Evolutionary conservation across 2,329 filamentous ascomycete genomes (phyloP), one percentile per base, ranked within the genome.

Genomic region (Venturia aucupariae): DNA sequence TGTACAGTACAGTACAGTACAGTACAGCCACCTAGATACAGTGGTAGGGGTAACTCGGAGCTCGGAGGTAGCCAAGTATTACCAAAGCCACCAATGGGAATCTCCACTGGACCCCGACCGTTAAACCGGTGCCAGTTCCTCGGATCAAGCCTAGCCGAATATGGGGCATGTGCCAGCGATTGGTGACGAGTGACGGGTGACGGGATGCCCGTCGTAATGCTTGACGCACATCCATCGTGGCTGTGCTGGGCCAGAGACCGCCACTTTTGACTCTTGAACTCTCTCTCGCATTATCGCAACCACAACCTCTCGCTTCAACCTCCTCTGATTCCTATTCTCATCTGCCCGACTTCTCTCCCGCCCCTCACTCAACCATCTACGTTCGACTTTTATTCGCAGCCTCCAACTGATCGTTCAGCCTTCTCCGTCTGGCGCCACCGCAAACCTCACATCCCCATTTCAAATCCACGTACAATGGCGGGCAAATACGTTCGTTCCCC

Each of bases 401-500:
- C 19, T 35, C 30, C 27, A 57, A 1, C 27, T 27, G 48, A 22
- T 54, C 51, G 35, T 30, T 35, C 51, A 57, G 51, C 51, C 51
- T 57, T 57, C 51, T 13, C 30, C 27, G 35, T n/a, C 30, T 17
- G 30, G 30, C 27, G 27, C 48, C 32, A 32, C 48, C 27, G 32
- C 13, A 30, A 30, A 11, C 24, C 48, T n/a, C 51, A 17, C 27
- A n/a, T 35, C 51, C 27, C 51, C 19, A 57, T 17, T 35, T 30
- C n/a, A 38, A 27, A 17, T 15, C 1, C 5, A 5, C 59, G 22
- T 10, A 55, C 30, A 13, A 63, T 63, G 62, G 44, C 62, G 32
- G 39, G 10, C 35, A 59, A 63, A 63, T 59, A 59, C 51, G 62
- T 63, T 59, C n/a, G 62, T 63, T 17, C 42, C n/a, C 17, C n/a